phyloP scores from a whole-genome alignment of 1,284 basidiomycete genomes.

The Fomitopsis palustris region DNA sequence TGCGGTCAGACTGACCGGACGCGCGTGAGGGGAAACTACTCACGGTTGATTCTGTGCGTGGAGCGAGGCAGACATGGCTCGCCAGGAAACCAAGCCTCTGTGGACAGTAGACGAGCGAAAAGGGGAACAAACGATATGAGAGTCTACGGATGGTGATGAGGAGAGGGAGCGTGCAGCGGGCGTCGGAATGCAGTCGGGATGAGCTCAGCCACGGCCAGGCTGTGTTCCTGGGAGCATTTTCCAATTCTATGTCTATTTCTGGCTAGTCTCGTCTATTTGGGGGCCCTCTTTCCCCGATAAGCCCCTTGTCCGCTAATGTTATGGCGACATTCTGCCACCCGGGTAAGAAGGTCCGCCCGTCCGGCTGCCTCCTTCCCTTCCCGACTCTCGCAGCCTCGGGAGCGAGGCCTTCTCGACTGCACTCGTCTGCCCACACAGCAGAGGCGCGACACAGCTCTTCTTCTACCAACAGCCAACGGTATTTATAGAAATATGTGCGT shows the following conservation, averaged over 20 bases:
- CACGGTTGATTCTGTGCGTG: conserved; percentile 24
- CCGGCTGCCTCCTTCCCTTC: background rate
- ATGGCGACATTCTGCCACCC: background rate
- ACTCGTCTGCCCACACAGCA: background rate
- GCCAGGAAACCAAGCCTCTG: conserved; percentile 1
- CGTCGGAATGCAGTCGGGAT: background rate
- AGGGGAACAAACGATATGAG: background rate
- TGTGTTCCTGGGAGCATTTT: conserved; percentile 2
- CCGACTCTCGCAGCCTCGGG: background rate
- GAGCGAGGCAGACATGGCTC: conserved; percentile 24
- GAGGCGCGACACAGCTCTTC: background rate
- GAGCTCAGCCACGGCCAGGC: conserved; percentile 1
- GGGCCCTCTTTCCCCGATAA: background rate
- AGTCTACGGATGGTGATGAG: background rate
- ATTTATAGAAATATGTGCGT: background rate
- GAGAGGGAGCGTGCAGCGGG: background rate
- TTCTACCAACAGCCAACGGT: too few species aligned
- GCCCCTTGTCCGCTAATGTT: background rate
- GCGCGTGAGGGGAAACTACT: conserved; percentile 6
- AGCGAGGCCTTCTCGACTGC: too few species aligned
- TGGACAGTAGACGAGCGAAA: background rate
- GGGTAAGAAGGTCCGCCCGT: background rate
- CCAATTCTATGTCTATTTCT: background rate
- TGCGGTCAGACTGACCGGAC: conserved; percentile 11
- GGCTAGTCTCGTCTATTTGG: background rate